Base-by-base conservation (phyloP, 768 basidiomycete species). In the Leccinum rimulosum region DNA sequence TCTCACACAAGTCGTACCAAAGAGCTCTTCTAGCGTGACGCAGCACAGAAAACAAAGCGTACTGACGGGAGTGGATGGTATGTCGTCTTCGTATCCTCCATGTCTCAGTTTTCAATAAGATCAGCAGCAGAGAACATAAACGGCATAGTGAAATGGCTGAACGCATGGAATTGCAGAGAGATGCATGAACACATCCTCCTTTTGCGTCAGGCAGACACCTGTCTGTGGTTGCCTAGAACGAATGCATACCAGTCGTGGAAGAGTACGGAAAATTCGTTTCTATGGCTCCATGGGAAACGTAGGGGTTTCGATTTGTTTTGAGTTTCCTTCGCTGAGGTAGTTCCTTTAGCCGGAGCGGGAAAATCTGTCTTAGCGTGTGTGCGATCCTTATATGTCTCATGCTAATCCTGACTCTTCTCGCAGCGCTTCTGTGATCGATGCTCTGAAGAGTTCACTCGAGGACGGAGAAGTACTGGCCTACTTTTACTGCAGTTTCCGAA, bases 401-500 rank as follows among this genome's bases (percentile, higher is more conserved):
- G 3, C 15, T 19, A 6, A 31, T 38, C 4, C 31, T 64, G 25
- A 66, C 33, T 2, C 2, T 33, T 1, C 12, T 28, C 10, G 11
- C 17, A 66, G 65, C 0, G 49, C 68, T 27, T 64, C 50, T 2
- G 60, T 67, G 15, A 67, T 69, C 17, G 52, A 63, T 0, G 14
- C 14, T 40, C 54, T 68, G n/a, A 38, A 31, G 7, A 17, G 5
- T 6, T 19, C 31, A 0, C 30, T 59, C 3, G 19, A 38, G 1
- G 59, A 59, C 22, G 58, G 36, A 11, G 56, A 63, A 8, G 6
- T 52, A 1, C 22, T 68, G 11, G 28, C 30, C 3, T 63, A 52
- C n/a, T 66, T 68, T 19, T 68, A 70, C 6, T 68, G 66, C 4
- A 59, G 70, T 49, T 70, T 68, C 9, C 63, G 59, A 22, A 54